A percentile compares a stretch with the other conserved stretches of the same genome.
phyloP scores from a whole-genome alignment of 2,329 filamentous ascomycete genomes.

The Fulvia fulva region DNA sequence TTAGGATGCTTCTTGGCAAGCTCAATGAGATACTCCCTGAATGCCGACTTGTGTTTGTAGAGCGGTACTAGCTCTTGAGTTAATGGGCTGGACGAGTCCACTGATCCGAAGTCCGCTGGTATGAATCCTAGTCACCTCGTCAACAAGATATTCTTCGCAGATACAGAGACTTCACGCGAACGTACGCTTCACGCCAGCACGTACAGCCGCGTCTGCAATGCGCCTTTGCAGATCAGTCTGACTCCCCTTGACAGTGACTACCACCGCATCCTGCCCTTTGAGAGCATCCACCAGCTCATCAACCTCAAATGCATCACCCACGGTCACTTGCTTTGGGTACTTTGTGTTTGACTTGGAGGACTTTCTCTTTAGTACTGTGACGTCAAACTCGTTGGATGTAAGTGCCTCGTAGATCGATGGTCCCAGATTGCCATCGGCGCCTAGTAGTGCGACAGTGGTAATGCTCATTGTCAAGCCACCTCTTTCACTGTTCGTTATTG shows the following conservation, averaged over 20 bases:
- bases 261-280: constrained; percentile 54
- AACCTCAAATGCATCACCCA: constrained; percentile 47
- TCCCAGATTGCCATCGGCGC: constrained; percentile 45
- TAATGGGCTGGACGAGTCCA: constrained; percentile 37
- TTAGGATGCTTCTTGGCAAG: constrained; percentile 32
- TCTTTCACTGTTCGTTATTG: too few species aligned
- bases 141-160: neutral
- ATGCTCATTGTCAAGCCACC: constrained; percentile 29
- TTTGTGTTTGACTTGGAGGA: constrained; percentile 42
- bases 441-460: constrained; percentile 44
- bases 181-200: constrained; percentile 54
- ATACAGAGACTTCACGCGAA: neutral
- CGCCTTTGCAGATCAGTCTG: constrained; percentile 45
- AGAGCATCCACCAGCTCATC: constrained; percentile 51
- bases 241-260: constrained; percentile 45
- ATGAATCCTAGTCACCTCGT: constrained; percentile 42
- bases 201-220: constrained; percentile 56
- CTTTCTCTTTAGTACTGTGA: constrained; percentile 54
- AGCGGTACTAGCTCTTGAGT: constrained; percentile 46
- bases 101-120: constrained; percentile 55
- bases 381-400: constrained; percentile 45
- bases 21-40: constrained; percentile 51
- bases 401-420: constrained; percentile 41
- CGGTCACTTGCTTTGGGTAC: constrained; percentile 32
- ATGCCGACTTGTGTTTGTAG: constrained; percentile 48